Base-by-base conservation (phyloP, 371 early-diverging fungal species). In the Apophysomyces elegans region DNA sequence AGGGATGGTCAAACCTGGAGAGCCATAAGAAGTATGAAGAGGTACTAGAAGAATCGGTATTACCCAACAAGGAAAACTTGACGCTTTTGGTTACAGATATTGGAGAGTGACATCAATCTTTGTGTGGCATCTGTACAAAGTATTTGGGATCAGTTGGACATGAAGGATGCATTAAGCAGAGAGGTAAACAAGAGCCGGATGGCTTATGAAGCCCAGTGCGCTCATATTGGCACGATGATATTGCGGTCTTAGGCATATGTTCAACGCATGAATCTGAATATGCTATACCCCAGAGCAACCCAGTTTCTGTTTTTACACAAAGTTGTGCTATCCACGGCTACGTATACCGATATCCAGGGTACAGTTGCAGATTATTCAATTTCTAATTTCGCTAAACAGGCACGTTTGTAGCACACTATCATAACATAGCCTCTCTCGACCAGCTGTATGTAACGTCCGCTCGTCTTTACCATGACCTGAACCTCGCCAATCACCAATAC, bases 401-500 rank as follows among this genome's bases (percentile, higher is more conserved):
- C 21, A 50, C 54, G 21, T 41, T 14, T 32, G 41, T 66, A 71
- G 71, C 64, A 39, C 71, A 71, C 39, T 71, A 64, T 36, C 60
- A 64, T 41, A 59, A 64, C 36, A 44, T 61, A 56, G 64, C 61
- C 36, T 36, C 56, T 16, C 59, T 74, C 32, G 83, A 86, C 65
- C 87, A 86, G 47, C 68, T 86, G 3, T 82, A 81, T 13, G 75
- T 84, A 9, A 75, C 80, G 9, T 75, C 87, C 0, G 58, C 80
- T 43, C 87, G 86, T 59, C 74, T 86, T 11, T 75, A 79, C 59
- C 72, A 79, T 38, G 82, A 81, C 43, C 50, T 84, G 8, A 56
- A 65, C 35, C 66, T 85, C 16, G 61, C 71, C 7, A 81, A 84
- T 47, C 86, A 86, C 67, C 80, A 78, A 60, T 86, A 84, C 60